These are phyloP conservation scores for Vitis hybrid DNA, from an alignment of 177 flowering plant species.

Conservation along the genomic window DNA sequence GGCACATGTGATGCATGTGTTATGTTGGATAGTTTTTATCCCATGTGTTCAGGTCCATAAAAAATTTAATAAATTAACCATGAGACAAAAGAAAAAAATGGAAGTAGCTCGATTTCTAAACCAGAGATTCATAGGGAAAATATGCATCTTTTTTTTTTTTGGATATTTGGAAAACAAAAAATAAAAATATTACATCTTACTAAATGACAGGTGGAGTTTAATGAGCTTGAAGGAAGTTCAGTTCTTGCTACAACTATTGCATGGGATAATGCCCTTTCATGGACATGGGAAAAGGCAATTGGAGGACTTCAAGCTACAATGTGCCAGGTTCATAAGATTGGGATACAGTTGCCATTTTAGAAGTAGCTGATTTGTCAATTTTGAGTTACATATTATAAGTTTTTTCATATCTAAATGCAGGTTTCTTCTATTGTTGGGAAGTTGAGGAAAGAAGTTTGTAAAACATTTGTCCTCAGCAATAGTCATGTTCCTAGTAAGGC, in stretches of 20 bases:
- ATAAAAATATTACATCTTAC: no score
- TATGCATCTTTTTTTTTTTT: no score
- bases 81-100: no score
- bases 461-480: constrained; percentile 42
- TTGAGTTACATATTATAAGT: not conserved
- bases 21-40: no score
- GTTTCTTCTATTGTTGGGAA: constrained; percentile 47
- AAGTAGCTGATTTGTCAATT: not conserved
- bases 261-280: constrained; percentile 70
- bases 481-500: constrained; percentile 57
- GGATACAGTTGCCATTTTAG: not conserved
- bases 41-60: no score
- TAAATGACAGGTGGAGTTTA: constrained; percentile 79
- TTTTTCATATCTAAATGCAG: constrained; percentile 34
- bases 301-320: constrained; percentile 52
- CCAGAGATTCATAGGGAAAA: no score
- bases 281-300: constrained; percentile 67
- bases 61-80: no score
- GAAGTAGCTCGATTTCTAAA: no score
- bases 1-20: no score
- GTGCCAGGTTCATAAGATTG: constrained; percentile 43
- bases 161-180: no score
- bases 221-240: constrained; percentile 87
- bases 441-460: constrained; percentile 36
- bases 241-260: constrained; percentile 78